A percentile compares a stretch with the other conserved stretches of the same genome.
Conservation (phyloP, 1,139 yeast genomes). For the Blastobotrys arbuscula region DNA sequence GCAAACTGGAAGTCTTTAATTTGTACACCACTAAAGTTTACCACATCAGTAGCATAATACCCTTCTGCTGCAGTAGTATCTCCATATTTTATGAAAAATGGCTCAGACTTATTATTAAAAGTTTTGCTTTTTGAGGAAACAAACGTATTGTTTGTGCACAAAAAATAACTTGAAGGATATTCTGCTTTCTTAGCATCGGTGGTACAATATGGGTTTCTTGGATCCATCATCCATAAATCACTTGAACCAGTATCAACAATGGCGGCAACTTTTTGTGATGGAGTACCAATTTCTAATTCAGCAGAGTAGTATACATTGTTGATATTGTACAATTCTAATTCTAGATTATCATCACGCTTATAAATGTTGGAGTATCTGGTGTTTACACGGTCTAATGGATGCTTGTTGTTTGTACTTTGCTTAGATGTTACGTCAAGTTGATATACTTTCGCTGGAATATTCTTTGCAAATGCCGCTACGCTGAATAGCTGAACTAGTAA, state of each 20-base stretch:
- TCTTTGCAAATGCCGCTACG: too few relatives aligned
- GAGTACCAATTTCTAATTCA: slow-evolving; percentile 32
- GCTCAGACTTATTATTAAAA: slow-evolving; percentile 17
- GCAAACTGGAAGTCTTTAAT: slow-evolving; percentile 12
- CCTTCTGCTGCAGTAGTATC: slow-evolving; percentile 33
- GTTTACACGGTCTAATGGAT: background rate
- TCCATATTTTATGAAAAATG: slow-evolving; percentile 35
- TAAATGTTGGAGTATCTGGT: background rate
- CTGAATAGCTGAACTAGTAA: too few relatives aligned
- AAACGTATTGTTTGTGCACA: slow-evolving; percentile 13
- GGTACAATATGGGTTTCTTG: slow-evolving; percentile 11
- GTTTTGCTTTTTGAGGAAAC: slow-evolving; percentile 21
- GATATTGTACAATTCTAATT: slow-evolving; percentile 20
- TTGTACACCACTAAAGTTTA: slow-evolving; percentile 32
- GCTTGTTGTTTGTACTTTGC: too few relatives aligned
- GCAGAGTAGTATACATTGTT: slow-evolving; percentile 34
- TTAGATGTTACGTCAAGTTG: too few relatives aligned
- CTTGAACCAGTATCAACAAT: slow-evolving; percentile 42
- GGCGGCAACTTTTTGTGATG: slow-evolving; percentile 20
- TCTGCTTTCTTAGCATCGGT: background rate
- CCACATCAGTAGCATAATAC: slow-evolving; percentile 44
- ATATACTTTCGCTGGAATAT: too few relatives aligned
- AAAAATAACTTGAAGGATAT: background rate
- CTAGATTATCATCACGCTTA: slow-evolving; percentile 8
- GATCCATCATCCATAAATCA: slow-evolving; percentile 52